Conservation (phyloP, 257 asterid species). For the Solanum clarkiae region DNA sequence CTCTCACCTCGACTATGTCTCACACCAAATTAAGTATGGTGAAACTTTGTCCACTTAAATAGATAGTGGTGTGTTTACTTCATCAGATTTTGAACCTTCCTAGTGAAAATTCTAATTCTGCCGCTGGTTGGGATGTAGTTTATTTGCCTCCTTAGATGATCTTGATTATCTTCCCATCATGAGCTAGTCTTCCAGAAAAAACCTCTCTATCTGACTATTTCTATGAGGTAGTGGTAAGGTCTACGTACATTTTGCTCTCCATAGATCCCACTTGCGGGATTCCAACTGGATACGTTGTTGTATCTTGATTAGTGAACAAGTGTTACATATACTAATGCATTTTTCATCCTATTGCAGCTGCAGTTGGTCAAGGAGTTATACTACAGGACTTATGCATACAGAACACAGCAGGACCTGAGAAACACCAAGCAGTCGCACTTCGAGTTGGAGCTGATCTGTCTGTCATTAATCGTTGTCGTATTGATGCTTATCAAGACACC, state of each 20-base stretch:
- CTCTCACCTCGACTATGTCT: not conserved
- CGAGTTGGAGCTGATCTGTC: slow-evolving; percentile 45
- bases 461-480: slow-evolving; percentile 36
- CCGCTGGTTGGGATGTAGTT: not conserved
- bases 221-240: too few species aligned
- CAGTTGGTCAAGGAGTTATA: slow-evolving; percentile 35
- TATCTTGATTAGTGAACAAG: not conserved
- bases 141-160: not conserved
- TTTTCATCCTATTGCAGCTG: slow-evolving; percentile 21
- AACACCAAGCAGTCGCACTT: slow-evolving; percentile 61
- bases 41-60: too few species aligned
- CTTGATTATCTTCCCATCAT: not conserved
- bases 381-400: slow-evolving; percentile 39
- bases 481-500: slow-evolving; percentile 50
- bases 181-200: not conserved
- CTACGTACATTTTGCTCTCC: too few species aligned
- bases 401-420: slow-evolving; percentile 54
- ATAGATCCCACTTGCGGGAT: too few species aligned
- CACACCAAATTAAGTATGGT: too few species aligned
- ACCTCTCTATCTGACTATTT: too few species aligned
- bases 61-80: too few species aligned
- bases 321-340: not conserved
- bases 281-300: too few species aligned
- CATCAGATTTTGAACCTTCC: too few species aligned
- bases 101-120: too few species aligned